Base-by-base conservation (phyloP, 257 asterid species). In the Gentiana macrophylla region DNA sequence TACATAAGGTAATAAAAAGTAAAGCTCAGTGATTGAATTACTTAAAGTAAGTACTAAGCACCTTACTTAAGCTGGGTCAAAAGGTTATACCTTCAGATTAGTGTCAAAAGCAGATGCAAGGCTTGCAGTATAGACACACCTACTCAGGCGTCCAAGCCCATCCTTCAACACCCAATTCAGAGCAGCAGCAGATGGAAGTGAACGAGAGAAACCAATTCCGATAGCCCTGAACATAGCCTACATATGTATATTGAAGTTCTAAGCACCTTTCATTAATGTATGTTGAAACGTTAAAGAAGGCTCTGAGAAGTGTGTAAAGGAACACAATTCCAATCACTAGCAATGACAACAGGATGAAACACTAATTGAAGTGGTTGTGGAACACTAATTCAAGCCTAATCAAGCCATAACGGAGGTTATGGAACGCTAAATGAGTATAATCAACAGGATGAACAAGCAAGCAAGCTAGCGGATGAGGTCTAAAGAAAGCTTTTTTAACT, bases 171-270 rank as follows among this genome's bases (percentile, higher is more conserved):
- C 94, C 98, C 98, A 92, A 78, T 88, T 92, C 37, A 92, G 72
- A 2, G 95, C 98, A 37, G 98, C 98, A 62, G 98, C 98, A 49
- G 95, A 85, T 15, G 95, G 93, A 61, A 92, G 91, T 24, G 99
- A 88, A 51, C 72, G 86, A 36, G 85, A 74, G 75, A 78, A 79
- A 50, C 99, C 99, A 56, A 92, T 81, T 63, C 99, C 99, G 58
- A 92, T 92, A 13, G 99, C 99, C 50, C 95, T 79, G 66, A 92
- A 87, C 98, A 92, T 92, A 60, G 97, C 97, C 98, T 92, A 67
- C 12, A 60, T 12, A 32, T 51, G 41, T 65, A 50, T 62, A 69
- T 63, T 57, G 52, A 62, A 51, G 59, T 60, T 15, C 36, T 37
- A 67, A 43, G 41, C 37, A 45, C 71, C 44, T 15, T 10, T 10